phyloP scores from a whole-genome alignment of 768 basidiomycete species.

The Coprinopsis marcescibilis region DNA sequence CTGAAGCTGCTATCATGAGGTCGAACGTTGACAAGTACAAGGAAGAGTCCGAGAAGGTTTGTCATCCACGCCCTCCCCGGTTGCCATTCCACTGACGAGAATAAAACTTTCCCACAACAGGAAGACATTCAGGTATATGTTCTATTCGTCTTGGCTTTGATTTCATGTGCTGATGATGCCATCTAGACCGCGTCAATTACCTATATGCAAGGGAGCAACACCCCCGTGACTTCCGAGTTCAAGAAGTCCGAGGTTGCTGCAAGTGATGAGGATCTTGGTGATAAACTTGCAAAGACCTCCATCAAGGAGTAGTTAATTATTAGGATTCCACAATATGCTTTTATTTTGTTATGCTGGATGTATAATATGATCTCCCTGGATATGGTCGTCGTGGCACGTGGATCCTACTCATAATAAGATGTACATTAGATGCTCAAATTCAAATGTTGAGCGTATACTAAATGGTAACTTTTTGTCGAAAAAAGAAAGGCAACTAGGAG shows the following conservation, averaged over 20 bases:
- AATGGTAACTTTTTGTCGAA: no score
- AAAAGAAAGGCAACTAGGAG: no score
- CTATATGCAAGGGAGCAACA: conserved; percentile 7
- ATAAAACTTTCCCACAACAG: neutral
- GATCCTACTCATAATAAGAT: no score
- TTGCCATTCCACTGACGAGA: neutral
- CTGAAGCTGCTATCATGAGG: conserved; percentile 44
- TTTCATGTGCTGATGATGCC: neutral
- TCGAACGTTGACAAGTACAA: conserved; percentile 65
- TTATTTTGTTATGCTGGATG: no score
- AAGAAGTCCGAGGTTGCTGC: neutral
- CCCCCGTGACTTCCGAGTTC: neutral
- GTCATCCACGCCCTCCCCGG: conserved; percentile 2
- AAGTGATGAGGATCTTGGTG: conserved; percentile 1
- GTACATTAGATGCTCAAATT: no score
- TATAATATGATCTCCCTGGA: no score
- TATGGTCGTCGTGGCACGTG: no score
- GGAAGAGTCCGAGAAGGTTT: conserved; percentile 66
- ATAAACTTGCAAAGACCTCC: conserved; percentile 1
- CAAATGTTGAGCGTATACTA: no score
- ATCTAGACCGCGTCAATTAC: conserved; percentile 12
- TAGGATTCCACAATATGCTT: no score
- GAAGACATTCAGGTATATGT: conserved; percentile 7
- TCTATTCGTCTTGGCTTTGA: neutral
- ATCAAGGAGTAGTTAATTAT: no score